Conservation (phyloP, 1,284 basidiomycete species). For the Malassezia sympodialis region DNA sequence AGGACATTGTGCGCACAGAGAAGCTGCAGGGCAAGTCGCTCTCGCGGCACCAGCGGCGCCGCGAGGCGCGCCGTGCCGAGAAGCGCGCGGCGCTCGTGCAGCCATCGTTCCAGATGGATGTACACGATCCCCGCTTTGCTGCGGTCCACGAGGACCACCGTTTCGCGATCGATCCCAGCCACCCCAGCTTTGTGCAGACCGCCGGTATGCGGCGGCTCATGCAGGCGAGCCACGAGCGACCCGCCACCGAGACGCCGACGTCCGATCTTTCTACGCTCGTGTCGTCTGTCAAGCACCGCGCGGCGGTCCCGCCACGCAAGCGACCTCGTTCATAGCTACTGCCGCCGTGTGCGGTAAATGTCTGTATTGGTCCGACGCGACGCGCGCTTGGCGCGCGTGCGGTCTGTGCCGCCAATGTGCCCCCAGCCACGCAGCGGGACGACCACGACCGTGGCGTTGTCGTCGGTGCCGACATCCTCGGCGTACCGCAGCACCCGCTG, state of each 20-base stretch:
- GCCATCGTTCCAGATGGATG: constrained; percentile 64
- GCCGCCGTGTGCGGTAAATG: constrained; percentile 29
- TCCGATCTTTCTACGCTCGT: constrained; percentile 10
- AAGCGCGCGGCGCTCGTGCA: constrained; percentile 48
- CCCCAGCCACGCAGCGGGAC: constrained; percentile 89
- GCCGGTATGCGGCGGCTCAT: constrained; percentile 42
- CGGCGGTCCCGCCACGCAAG: not conserved
- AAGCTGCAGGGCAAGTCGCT: constrained; percentile 25
- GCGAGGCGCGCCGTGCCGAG: constrained; percentile 27
- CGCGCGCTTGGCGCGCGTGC: constrained; percentile 54
- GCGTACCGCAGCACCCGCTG: constrained; percentile 73
- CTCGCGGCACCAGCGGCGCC: constrained; percentile 28
- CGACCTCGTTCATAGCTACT: constrained; percentile 8
- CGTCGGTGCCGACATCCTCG: constrained; percentile 73
- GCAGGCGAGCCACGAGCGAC: not conserved
- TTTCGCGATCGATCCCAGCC: constrained; percentile 90
- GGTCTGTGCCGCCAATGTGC: constrained; percentile 64
- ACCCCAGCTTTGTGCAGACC: constrained; percentile 55
- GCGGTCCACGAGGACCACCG: constrained; percentile 77
- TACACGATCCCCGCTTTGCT: constrained; percentile 78
- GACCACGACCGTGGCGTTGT: constrained; percentile 86
- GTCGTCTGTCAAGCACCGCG: constrained; percentile 9
- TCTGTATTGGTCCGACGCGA: constrained; percentile 29
- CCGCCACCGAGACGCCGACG: not conserved
- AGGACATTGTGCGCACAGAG: constrained; percentile 76